Evolutionary conservation across 331 rosid genomes (phyloP), one percentile per base, ranked within the genome.

Genomic region (Rhamnella rubrinervis): DNA sequence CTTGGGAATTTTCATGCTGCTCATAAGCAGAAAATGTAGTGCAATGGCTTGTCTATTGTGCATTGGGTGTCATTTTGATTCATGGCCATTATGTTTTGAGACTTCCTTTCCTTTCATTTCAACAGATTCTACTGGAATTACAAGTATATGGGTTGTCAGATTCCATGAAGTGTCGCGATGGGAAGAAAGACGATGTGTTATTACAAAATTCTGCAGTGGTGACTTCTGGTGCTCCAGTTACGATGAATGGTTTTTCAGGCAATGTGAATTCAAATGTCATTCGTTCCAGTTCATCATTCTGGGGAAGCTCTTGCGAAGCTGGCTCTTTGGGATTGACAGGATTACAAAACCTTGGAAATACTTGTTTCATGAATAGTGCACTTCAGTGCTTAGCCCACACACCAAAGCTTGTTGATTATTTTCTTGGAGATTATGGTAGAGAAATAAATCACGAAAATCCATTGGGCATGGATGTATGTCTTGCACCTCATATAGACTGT

Each of bases 311-410:
- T 38, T 72, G 84, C 19, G 97, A 95, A 89, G 93, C 92, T 60
- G 96, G 99, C 58, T 83, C 97, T 60, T 79, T 95, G 84, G 99
- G 99, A 81, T 83, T 95, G 80, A 79, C 96, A 19, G 99, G 99
- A 67, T 78, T 95, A 71, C 96, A 87, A 66, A 95, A 95, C 83
- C 96, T 95, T 44, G 99, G 99, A 78, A 95, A 95, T 77, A 95
- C 99, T 60, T 95, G 99, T 82, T 95, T 95, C 83, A 95, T 95
- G 99, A 95, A 95, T 89, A 89, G 99, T 85, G 61, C 99, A 57
- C 87, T 95, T 59, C 99, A 95, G 78, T 95, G 99, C 87, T 83
- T 95, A 81, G 88, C 91, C 7, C 99, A 95, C 79, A 95, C 99
- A 0, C 96, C 99, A 50, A 95, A 95, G 83, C 90, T 91, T 67